Base-by-base conservation (phyloP, 257 asterid species). In the Ballota nigra region DNA sequence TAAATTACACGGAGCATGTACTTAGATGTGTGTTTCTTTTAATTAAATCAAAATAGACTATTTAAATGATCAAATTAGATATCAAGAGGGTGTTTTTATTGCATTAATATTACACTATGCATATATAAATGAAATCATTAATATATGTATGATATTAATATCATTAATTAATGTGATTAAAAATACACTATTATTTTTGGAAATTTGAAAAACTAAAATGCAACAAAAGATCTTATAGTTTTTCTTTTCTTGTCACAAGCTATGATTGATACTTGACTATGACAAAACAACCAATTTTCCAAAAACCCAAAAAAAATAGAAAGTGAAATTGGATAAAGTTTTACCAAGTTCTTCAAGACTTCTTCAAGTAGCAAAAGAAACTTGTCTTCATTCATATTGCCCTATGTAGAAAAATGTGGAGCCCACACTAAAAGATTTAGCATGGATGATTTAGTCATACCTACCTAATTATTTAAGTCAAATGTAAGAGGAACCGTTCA, bases 401-500 rank as follows among this genome's bases (percentile, higher is more conserved):
- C 13, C 10, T 36, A 45, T 8, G 23, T 56, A 43, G 23, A n/a
- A 34, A 33, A 18, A 59, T 18, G 59, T 69, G 72, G 53, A 41
- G 34, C 20, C 49, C 41, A 34, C 45, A 33, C n/a, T 15, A n/a
- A n/a, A n/a, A 62, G n/a, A 45, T 63, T 53, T 12, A 38, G 28
- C 23, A 66, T 26, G 40, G 34, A 52, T 8, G 31, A 49, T 41
- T 13, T 31, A 77, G 86, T 78, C 87, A 34, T 78, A 88, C 92
- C 92, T 56, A 86, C 79, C 70, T 60, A 70, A 61, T 40, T 75
- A 51, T 10, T 47, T 33, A 38, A 64, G 82, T 81, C 86, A 68
- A 43, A 31, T 53, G 65, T 76, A 76, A 72, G 83, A 87, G 87
- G 91, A 85, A 83, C 92, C 87, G 94, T 83, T 89, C 90, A 87